These are phyloP conservation scores for Thielaviopsis populi DNA, from an alignment of 2,329 filamentous ascomycete species.

Conservation along the genomic window DNA sequence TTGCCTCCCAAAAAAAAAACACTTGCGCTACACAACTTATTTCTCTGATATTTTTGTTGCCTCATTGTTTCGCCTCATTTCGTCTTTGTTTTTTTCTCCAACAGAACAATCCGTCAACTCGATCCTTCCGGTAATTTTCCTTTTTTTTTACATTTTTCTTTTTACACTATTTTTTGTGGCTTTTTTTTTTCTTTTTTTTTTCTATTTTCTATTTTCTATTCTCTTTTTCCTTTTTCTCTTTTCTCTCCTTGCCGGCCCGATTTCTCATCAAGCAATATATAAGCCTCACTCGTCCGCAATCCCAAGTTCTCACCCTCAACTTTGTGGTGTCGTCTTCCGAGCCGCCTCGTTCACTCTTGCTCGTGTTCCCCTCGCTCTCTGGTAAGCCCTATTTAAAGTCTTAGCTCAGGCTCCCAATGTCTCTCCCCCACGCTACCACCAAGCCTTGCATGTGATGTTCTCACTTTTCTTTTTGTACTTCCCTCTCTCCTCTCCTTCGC, in stretches of 20 bases:
- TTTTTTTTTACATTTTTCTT: not conserved
- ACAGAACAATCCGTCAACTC: not conserved
- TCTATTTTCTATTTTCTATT: no score
- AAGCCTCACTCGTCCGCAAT: no score
- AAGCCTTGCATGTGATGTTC: not conserved
- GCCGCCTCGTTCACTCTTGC: not conserved
- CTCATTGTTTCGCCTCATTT: not conserved
- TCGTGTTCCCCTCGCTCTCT: not conserved
- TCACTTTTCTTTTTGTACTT: not conserved
- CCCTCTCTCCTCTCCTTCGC: not conserved
- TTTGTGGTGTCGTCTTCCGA: not conserved
- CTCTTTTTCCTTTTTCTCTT: no score
- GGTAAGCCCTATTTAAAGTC: not conserved
- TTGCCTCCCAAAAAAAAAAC: no score
- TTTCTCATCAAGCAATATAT: no score
- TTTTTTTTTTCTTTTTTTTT: not conserved
- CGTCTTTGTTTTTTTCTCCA: not conserved
- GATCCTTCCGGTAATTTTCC: not conserved
- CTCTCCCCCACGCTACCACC: not conserved
- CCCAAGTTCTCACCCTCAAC: not conserved
- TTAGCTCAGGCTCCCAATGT: not conserved
- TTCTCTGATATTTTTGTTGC: not conserved
- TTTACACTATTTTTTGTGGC: not conserved
- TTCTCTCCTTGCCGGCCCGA: no score
- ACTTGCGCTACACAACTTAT: not conserved